Conservation (phyloP, 805 yeast genomes). For the Cyberlindnera amylophila region DNA sequence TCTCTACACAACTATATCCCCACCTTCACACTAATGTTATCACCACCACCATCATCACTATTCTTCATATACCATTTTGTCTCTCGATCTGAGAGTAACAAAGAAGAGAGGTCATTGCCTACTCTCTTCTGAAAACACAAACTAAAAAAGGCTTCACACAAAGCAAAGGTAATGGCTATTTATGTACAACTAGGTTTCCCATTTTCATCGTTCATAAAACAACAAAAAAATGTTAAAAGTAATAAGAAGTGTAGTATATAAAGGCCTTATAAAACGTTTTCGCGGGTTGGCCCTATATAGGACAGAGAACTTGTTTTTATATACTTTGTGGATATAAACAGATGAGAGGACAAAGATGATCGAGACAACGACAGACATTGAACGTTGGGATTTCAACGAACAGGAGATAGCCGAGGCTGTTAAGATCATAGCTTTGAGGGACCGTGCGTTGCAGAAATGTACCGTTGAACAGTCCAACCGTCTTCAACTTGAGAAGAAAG, state of each 20-base stretch:
- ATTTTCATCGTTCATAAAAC: constrained; percentile 18
- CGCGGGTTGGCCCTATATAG: too few relatives aligned
- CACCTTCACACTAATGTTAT: constrained; percentile 1
- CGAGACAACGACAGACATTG: too few relatives aligned
- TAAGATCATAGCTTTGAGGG: constrained; percentile 18
- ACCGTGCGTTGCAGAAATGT: constrained; percentile 7
- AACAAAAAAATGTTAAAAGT: constrained; percentile 20
- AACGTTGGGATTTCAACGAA: background rate
- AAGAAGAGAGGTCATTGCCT: background rate
- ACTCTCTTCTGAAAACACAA: background rate
- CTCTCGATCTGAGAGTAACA: background rate
- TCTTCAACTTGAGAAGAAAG: constrained; percentile 19
- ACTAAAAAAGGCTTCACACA: constrained; percentile 1
- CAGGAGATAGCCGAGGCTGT: constrained; percentile 14
- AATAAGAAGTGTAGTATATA: background rate
- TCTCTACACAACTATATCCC: background rate
- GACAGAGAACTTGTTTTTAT: too few relatives aligned
- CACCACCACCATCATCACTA: too few relatives aligned
- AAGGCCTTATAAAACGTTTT: too few relatives aligned
- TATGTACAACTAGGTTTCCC: constrained; percentile 22
- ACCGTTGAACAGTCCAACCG: constrained; percentile 3
- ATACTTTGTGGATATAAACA: too few relatives aligned
- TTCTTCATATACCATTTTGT: too few relatives aligned
- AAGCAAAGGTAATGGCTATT: constrained; percentile 22
- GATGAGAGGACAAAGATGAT: too few relatives aligned